Percentiles rank a stretch among this genome's conserved stretches.
Conservation (phyloP, 1,284 basidiomycete species). For the Tilletia walkeri region DNA sequence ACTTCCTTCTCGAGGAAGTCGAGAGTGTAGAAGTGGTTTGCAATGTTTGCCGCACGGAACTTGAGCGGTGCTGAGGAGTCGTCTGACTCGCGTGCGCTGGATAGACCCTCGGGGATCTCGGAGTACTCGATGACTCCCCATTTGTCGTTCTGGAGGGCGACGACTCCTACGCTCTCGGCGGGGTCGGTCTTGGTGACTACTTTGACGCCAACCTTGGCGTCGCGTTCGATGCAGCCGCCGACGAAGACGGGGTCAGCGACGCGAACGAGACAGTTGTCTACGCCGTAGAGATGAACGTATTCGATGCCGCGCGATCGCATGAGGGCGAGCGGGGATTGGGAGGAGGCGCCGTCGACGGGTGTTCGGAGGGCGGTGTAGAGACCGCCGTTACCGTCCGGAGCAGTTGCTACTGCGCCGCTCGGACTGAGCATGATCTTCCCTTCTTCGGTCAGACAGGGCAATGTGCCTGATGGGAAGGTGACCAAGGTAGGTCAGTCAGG, state of each 20-base stretch:
- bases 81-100: slow-evolving; percentile 69
- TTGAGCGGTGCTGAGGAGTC: slow-evolving; percentile 63
- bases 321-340: slow-evolving; percentile 78
- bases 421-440: slow-evolving; percentile 89
- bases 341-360: slow-evolving; percentile 67
- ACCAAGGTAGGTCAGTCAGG: too few species aligned
- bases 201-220: slow-evolving; percentile 88
- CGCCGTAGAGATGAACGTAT: slow-evolving; percentile 92
- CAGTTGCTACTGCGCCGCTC: slow-evolving; percentile 76
- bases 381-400: slow-evolving; percentile 97
- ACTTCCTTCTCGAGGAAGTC: slow-evolving; percentile 77
- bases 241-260: slow-evolving; percentile 96
- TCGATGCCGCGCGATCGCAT: slow-evolving; percentile 73
- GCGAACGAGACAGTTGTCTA: slow-evolving; percentile 97
- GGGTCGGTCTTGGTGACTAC: slow-evolving; percentile 87
- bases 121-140: slow-evolving; percentile 96
- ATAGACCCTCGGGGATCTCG: slow-evolving; percentile 84
- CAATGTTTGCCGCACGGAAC: slow-evolving; percentile 96
- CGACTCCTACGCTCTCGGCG: slow-evolving; percentile 89
- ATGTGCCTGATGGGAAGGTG: slow-evolving; percentile 68
- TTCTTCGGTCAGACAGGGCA: slow-evolving; percentile 89
- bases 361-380: slow-evolving; percentile 87
- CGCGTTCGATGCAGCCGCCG: slow-evolving; percentile 82
- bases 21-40: slow-evolving; percentile 96
- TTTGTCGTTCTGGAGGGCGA: slow-evolving; percentile 76